phyloP scores from a whole-genome alignment of 2,329 filamentous ascomycete genomes.

The Aspergillus ustus region DNA sequence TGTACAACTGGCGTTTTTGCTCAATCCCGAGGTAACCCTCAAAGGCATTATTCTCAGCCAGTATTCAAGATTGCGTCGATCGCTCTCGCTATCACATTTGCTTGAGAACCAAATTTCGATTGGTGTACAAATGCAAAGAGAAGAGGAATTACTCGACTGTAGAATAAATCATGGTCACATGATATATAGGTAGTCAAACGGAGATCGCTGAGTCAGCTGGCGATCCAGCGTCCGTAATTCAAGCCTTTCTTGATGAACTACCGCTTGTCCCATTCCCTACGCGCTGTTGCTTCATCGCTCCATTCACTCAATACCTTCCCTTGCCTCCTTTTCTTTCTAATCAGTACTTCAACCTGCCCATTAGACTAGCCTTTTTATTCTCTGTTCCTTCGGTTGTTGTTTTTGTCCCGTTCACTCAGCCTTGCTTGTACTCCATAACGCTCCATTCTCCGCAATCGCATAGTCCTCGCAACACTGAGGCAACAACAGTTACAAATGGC shows the following conservation, averaged over 20 bases:
- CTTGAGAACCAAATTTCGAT: background rate
- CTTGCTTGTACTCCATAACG: slow-evolving; percentile 3
- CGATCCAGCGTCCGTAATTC: slow-evolving; percentile 11
- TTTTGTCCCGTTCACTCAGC: slow-evolving; percentile 12
- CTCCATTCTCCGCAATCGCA: slow-evolving; percentile 21
- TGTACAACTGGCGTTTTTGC: background rate
- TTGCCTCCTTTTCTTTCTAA: slow-evolving; percentile 16
- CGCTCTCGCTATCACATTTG: background rate
- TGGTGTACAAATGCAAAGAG: background rate
- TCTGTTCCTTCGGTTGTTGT: background rate
- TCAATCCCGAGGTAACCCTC: background rate
- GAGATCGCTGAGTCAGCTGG: slow-evolving; percentile 22
- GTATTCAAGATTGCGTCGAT: background rate
- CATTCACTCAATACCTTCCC: slow-evolving; percentile 16
- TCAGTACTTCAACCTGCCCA: background rate
- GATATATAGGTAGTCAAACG: background rate
- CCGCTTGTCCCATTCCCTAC: slow-evolving; percentile 4
- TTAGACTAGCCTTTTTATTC: background rate
- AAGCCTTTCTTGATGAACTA: slow-evolving; percentile 14
- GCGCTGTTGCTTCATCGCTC: slow-evolving; percentile 12
- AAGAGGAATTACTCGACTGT: background rate
- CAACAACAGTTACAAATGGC: slow-evolving; percentile 37
- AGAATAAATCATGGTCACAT: slow-evolving; percentile 1
- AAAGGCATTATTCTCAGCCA: background rate
- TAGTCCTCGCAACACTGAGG: slow-evolving; percentile 15